Conservation (phyloP, 1,284 basidiomycete genomes). For the Athelia psychrophila region DNA sequence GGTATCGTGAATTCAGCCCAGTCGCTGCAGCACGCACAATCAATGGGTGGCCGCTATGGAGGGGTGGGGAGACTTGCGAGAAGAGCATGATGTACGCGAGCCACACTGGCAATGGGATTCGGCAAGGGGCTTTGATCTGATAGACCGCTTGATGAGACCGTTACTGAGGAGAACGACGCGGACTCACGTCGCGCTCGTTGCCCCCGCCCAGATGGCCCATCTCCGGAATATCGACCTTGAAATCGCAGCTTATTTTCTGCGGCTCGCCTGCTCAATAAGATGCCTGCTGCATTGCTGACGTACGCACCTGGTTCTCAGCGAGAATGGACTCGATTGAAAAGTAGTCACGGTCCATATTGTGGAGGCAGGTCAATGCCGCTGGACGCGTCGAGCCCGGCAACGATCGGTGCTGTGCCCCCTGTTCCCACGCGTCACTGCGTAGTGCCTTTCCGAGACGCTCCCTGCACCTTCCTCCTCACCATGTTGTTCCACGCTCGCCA, state of each 20-base stretch:
- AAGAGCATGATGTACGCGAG: constrained; percentile 79
- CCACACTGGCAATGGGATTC: constrained; percentile 84
- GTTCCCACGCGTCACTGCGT: constrained; percentile 1
- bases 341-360: constrained; percentile 79
- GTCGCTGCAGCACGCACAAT: constrained; percentile 49
- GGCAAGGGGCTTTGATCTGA: constrained; percentile 72
- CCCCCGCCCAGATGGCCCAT: constrained; percentile 88
- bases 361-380: not conserved
- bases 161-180: constrained; percentile 7
- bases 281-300: not conserved
- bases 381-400: constrained; percentile 5
- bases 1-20: constrained; percentile 87
- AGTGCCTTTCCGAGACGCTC: not conserved
- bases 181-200: constrained; percentile 71
- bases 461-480: not conserved
- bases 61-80: constrained; percentile 50
- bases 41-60: constrained; percentile 2
- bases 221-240: constrained; percentile 80
- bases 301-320: constrained; percentile 79
- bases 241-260: constrained; percentile 88
- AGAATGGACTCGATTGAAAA: constrained; percentile 87
- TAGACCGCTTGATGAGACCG: constrained; percentile 3
- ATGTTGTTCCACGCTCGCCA: not conserved
- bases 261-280: no score
- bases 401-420: no score